Evolutionary conservation across 306 rosid genomes (phyloP), one percentile per base, ranked within the genome.

Genomic region (Glycine latifolia): DNA sequence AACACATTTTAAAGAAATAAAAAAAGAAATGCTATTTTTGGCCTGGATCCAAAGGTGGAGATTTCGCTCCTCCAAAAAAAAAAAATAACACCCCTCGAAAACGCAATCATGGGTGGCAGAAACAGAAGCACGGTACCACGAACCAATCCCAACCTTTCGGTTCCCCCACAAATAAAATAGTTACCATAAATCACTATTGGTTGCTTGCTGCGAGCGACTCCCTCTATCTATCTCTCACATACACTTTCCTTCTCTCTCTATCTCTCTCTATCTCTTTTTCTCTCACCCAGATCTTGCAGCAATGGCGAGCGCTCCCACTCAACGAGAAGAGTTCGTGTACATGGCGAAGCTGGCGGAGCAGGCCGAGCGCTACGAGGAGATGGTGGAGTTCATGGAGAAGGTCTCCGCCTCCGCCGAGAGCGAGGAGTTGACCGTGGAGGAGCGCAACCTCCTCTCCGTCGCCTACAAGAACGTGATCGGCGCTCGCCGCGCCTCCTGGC

Each of bases 321-420:
- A 92, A 7, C 97, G 99, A 7, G 99, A 95, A 80, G 98, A 95
- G 88, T 85, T 81, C 83, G 99, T 95, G 12, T 95, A 95, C 96
- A 87, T 95, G 92, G 99, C 99, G 10, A 95, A 95, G 90, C 99
- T 95, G 0, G 98, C 99, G 9, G 98, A 95, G 92, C 99, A 95
- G 44, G 99, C 99, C 47, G 99, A 95, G 91, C 99, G 99, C 65
- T 95, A 95, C 79, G 99, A 95, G 72, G 99, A 95, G 87, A 95
- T 95, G 99, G 99, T 95, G 16, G 98, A 95, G 86, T 95, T 93
- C 88, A 94, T 95, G 94, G 99, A 95, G 89, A 95, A 95, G 81
- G 97, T 95, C 76, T 86, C 99, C 8, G 90, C 92, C 81, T 7
- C 96, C 81, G 54, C 89, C 1, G 99, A 93, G 16, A 85, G 59